A percentile compares a stretch with the other conserved stretches of the same genome.
These are phyloP conservation scores for Volvox carteri DNA, from an alignment of 163 green algal species.

Conservation along the genomic window DNA sequence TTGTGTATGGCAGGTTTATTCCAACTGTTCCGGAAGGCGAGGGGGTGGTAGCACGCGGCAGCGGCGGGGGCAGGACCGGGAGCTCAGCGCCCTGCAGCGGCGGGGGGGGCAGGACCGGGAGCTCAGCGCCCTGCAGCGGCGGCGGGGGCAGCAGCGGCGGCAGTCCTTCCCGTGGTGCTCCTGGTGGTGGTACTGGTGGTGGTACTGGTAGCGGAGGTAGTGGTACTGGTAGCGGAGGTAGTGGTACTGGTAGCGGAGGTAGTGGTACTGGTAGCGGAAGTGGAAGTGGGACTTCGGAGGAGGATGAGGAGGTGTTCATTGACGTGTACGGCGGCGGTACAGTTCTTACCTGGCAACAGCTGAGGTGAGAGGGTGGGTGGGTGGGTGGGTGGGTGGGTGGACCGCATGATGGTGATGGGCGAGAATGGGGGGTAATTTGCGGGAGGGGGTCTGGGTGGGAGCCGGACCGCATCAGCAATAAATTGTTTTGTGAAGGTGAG, in stretches of 20 bases:
- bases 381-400: no score
- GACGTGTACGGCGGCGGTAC: conserved; percentile 39
- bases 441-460: no score
- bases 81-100: no score
- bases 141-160: neutral
- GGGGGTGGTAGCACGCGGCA: no score
- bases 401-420: no score
- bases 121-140: neutral
- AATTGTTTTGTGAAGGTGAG: no score
- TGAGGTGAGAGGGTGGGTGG: neutral
- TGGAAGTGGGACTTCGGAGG: no score
- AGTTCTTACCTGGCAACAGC: neutral
- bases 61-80: no score
- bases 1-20: neutral
- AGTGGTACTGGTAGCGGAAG: neutral
- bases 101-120: neutral
- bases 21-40: neutral
- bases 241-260: neutral
- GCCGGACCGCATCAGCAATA: no score
- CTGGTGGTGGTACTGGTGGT: neutral
- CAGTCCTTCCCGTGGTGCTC: neutral
- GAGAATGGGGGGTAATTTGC: no score
- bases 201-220: neutral
- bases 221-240: neutral
- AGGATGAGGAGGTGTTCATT: conserved; percentile 38